Conservation (phyloP, 106 monocot species). For the Dendrobium huoshanense region DNA sequence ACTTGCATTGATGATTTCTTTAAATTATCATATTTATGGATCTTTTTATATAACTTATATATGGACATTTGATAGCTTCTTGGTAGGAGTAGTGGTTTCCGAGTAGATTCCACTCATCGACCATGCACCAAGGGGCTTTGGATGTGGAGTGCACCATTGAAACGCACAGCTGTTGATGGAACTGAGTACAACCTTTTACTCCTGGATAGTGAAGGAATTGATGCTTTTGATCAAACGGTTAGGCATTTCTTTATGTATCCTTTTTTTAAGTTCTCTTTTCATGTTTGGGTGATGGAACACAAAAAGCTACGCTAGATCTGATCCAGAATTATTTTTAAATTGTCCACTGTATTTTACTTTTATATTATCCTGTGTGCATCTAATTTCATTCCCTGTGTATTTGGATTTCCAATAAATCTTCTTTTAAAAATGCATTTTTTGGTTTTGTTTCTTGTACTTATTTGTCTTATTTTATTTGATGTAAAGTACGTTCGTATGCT, state of each 20-base stretch:
- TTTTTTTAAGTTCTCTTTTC: neutral
- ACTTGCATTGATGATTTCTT: neutral
- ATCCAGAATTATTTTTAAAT: neutral
- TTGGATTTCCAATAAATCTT: neutral
- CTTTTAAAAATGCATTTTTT: neutral
- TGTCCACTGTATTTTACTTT: neutral
- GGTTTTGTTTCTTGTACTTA: neutral
- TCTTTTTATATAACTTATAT: neutral
- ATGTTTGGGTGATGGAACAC: neutral
- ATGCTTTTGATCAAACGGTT: constrained; percentile 98
- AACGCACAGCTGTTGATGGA: constrained; percentile 87
- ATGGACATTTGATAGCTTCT: constrained; percentile 45
- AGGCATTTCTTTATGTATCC: neutral
- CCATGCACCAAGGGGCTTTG: constrained; percentile 83
- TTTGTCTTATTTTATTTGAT: neutral
- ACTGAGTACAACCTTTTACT: constrained; percentile 91
- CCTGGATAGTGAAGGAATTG: constrained; percentile 95
- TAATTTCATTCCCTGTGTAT: neutral
- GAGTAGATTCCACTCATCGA: constrained; percentile 64
- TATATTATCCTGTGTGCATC: neutral
- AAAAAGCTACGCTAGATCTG: neutral
- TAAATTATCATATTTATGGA: neutral
- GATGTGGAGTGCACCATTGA: constrained; percentile 91
- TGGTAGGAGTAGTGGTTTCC: constrained; percentile 82
- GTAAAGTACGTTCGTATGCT: neutral